Evolutionary conservation across 192 early-diverging fungal species (phyloP).

Genomic region (Chytriomyces sp.): DNA sequence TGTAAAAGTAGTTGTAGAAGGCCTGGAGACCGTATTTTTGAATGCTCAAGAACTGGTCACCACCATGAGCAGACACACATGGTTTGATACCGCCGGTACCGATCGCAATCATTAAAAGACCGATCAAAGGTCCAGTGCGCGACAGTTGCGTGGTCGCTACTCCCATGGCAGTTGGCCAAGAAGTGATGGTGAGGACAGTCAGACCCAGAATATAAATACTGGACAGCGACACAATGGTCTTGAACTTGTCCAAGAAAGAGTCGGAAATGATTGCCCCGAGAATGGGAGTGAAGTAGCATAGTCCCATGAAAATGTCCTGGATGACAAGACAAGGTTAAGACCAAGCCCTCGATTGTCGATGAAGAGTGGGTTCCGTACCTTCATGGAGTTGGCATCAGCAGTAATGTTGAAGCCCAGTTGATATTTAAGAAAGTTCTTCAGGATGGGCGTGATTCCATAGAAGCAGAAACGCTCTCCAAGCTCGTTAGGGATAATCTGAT

Average conservation of each 20-base stretch:
- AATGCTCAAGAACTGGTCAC: constrained; percentile 59
- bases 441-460: constrained; percentile 66
- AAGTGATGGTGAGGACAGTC: constrained; percentile 53
- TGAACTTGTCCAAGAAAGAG: constrained; percentile 68
- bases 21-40: constrained; percentile 54
- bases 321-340: constrained; percentile 53
- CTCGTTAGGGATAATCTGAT: constrained; percentile 63
- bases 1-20: constrained; percentile 60
- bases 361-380: constrained; percentile 57
- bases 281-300: constrained; percentile 66
- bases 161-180: constrained; percentile 49
- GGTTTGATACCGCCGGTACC: constrained; percentile 74
- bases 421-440: constrained; percentile 49
- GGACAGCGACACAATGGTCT: constrained; percentile 53
- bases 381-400: constrained; percentile 39
- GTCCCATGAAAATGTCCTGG: constrained; percentile 49
- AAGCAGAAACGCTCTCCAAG: constrained; percentile 63
- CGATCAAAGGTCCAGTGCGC: constrained; percentile 28
- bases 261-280: constrained; percentile 65
- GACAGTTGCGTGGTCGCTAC: constrained; percentile 18
- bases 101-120: constrained; percentile 57
- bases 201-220: constrained; percentile 57
- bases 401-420: constrained; percentile 43
- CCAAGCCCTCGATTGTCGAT: constrained; percentile 46
- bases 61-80: constrained; percentile 61